Conservation (phyloP, 306 rosid species). For the Cicer yamashitae region DNA sequence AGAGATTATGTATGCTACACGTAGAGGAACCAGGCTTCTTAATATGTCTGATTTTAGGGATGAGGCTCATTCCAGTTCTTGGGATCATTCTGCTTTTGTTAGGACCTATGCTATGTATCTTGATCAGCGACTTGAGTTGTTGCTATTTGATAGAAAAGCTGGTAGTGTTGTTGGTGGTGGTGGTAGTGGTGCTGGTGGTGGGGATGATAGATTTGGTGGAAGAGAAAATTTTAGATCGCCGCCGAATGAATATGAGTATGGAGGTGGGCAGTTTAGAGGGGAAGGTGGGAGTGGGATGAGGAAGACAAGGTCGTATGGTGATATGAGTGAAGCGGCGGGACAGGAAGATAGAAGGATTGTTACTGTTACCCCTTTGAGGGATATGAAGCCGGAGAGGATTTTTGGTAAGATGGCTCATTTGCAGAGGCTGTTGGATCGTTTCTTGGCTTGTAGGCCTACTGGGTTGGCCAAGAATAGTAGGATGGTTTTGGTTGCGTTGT, state of each 20-base stretch:
- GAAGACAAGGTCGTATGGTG: conserved; percentile 86
- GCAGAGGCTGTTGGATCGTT: conserved; percentile 88
- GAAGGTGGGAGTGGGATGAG: conserved; percentile 74
- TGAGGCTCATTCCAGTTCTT: conserved; percentile 95
- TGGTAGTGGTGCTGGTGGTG: conserved; percentile 26
- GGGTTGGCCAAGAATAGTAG: conserved; percentile 88
- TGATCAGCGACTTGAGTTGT: conserved; percentile 88
- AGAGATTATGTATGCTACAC: conserved; percentile 86
- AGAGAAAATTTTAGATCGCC: conserved; percentile 81
- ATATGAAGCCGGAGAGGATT: conserved; percentile 84
- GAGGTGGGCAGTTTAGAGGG: conserved; percentile 57
- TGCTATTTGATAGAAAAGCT: conserved; percentile 65
- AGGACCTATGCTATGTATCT: conserved; percentile 88
- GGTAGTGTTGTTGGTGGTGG: conserved; percentile 24
- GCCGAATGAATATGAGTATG: conserved; percentile 73
- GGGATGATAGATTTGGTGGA: conserved; percentile 59
- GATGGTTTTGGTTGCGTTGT: conserved; percentile 83
- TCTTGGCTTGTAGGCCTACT: conserved; percentile 87
- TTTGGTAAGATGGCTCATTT: conserved; percentile 89
- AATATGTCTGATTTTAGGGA: conserved; percentile 90
- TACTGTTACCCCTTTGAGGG: conserved; percentile 85
- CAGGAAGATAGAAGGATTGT: conserved; percentile 60
- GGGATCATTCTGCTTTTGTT: conserved; percentile 95
- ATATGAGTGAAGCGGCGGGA: conserved; percentile 63
- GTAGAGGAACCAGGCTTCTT: conserved; percentile 88